These are phyloP conservation scores for Leccinum boreale DNA, from an alignment of 768 basidiomycete genomes.

Conservation along the genomic window DNA sequence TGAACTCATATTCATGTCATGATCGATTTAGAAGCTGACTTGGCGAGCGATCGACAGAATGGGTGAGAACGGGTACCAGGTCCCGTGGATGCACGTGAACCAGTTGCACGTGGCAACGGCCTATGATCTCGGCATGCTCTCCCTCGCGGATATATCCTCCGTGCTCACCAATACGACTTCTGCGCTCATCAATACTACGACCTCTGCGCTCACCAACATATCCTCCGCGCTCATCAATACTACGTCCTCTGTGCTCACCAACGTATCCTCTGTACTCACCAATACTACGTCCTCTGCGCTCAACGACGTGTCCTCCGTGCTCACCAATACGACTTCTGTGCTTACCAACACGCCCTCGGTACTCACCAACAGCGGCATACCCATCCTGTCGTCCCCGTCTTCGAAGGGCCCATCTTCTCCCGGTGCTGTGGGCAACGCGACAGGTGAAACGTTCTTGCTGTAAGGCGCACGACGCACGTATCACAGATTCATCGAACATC, in stretches of 20 bases:
- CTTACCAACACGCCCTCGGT: neutral
- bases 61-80: slow-evolving; percentile 52
- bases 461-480: neutral
- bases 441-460: neutral
- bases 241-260: neutral
- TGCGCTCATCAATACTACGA: neutral
- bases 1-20: neutral
- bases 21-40: neutral
- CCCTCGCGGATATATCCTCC: slow-evolving; percentile 18
- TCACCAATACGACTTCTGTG: neutral
- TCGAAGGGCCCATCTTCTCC: neutral
- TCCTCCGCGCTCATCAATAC: neutral
- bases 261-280: too few species aligned
- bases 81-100: slow-evolving; percentile 63
- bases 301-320: neutral
- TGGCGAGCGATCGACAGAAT: slow-evolving; percentile 27
- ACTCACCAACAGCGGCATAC: neutral
- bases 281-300: neutral
- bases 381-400: neutral
- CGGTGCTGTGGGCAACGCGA: slow-evolving; percentile 5
- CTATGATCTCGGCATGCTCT: slow-evolving; percentile 33
- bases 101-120: slow-evolving; percentile 51
- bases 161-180: slow-evolving; percentile 7
- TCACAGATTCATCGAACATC: neutral
- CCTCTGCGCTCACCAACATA: neutral